phyloP scores from a whole-genome alignment of 306 rosid species.

The Prunus fruticosa region DNA sequence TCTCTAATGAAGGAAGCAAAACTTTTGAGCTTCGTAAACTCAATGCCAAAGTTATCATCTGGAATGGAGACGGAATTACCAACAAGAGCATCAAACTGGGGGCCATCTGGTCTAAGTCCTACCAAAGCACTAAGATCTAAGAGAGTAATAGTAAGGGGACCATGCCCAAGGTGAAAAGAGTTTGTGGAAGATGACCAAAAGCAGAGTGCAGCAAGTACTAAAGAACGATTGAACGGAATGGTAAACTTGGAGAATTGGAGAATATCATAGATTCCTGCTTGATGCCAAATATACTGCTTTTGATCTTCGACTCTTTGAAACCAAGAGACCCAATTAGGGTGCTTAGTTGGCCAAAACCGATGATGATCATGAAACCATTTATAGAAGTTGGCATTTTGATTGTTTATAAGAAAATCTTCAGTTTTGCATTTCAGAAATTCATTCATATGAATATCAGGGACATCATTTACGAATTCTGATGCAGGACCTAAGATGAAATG shows the following conservation, averaged over 20 bases:
- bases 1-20: neutral
- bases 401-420: neutral
- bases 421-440: neutral
- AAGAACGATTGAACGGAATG: neutral
- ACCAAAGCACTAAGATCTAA: constrained; percentile 8
- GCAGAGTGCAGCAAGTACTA: constrained; percentile 7
- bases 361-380: neutral
- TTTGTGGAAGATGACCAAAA: constrained; percentile 11
- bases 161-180: constrained; percentile 6
- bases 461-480: neutral
- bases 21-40: neutral
- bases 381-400: neutral
- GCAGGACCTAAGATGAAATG: constrained; percentile 12
- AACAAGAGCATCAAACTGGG: neutral
- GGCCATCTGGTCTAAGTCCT: constrained; percentile 14
- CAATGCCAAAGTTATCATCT: neutral
- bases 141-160: constrained; percentile 8
- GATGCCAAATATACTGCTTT: neutral
- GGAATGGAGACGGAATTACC: neutral
- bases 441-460: neutral
- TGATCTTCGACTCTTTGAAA: constrained; percentile 12
- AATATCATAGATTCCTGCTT: constrained; percentile 10
- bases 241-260: constrained; percentile 12
- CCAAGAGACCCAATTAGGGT: neutral
- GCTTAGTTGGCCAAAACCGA: neutral